Base-by-base conservation (phyloP, 2,329 filamentous ascomycete genomes). In the Cucurbitaria berberidis region DNA sequence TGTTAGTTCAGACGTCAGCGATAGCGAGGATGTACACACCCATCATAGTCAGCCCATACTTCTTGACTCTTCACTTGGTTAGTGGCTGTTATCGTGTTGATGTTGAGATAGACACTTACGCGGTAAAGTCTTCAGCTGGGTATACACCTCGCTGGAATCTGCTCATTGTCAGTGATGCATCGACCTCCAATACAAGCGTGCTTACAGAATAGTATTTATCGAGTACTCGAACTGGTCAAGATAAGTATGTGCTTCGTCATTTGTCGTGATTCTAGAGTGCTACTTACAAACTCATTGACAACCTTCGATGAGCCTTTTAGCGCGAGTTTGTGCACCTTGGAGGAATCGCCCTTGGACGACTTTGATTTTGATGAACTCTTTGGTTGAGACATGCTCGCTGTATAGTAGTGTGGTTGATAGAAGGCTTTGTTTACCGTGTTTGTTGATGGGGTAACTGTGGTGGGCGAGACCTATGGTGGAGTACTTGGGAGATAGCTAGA, bases 41-140 rank as follows among this genome's bases (percentile, higher is more conserved):
- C 68, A 96, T 89, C 92, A 97, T 96, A 70, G 96, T 98, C 69
- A 99, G 85, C 68, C 95, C 95, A 88, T 99, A 99, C 80, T 99
- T 99, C 81, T 99, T 99, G 70, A 99, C 93, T 11, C 85, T 84
- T 35, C 78, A 30, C 34, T 11, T 24, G 29, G 53, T 72, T 42
- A 69, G 53, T 36, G n/a, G 15, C 11, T 30, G n/a, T 22, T 35
- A 43, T 9, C 15, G 24, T 15, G n/a, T n/a, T 6, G 21, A n/a
- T 29, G 16, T 34, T 8, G 15, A 13, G 15, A 21, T 13, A 21
- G 29, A 3, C 22, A 77, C 87, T 73, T 79, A 93, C 89, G 92
- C 89, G 63, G 90, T 91, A 74, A 99, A 99, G 80, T 99, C 95
- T 72, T 99, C 95, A 46, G 95, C 91, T 22, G 95, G 95, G 76